Base-by-base conservation (phyloP, 768 basidiomycete species). In the Leccinum subtestaceum region DNA sequence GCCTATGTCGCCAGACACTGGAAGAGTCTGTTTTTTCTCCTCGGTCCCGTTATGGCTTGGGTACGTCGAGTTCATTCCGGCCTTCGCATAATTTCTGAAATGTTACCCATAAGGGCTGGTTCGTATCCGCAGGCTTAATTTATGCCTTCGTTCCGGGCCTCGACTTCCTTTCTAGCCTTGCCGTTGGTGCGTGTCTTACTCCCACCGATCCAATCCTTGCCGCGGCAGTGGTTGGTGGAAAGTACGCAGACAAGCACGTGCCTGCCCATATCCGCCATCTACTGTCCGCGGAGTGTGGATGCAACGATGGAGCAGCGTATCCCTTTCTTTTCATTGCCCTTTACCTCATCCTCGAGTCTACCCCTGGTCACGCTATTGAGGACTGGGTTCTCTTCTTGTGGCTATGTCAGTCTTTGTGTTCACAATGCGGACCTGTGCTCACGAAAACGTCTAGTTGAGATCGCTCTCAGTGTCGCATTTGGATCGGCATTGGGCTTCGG, bases 231-330 rank as follows among this genome's bases (percentile, higher is more conserved):
- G 84, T 93, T 11, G 96, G 96, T 67, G 96, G 96, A 32, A 95
- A 92, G 77, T 99, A 93, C 76, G 97, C 97, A 3, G 91, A 98
- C 72, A 97, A 98, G 71, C 96, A 98, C 67, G 96, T 98, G 23
- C 92, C 91, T 2, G 86, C 88, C 1, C 91, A 93, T 68, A 77
- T 93, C 45, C 86, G 82, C 32, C 82, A 81, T 63, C 70, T 89
- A 55, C 76, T 89, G 17, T 79, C 87, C 8, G 80, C 80, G 25
- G 96, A 98, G 75, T 88, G 86, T 57, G 96, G 93, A 8, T 93
- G 93, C 68, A 99, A 98, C 71, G 97, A 99, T 61, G 97, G 97
- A 34, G 96, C 96, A 0, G 94, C 95, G 0, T 97, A 95, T 72
- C 95, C 95, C 0, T 98, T 98, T 73, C 79, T 98, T 29, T 95